A percentile compares a stretch with the other conserved stretches of the same genome.
These are phyloP conservation scores for Inonotus obliquus DNA, from an alignment of 1,284 basidiomycete genomes.

Conservation along the genomic window DNA sequence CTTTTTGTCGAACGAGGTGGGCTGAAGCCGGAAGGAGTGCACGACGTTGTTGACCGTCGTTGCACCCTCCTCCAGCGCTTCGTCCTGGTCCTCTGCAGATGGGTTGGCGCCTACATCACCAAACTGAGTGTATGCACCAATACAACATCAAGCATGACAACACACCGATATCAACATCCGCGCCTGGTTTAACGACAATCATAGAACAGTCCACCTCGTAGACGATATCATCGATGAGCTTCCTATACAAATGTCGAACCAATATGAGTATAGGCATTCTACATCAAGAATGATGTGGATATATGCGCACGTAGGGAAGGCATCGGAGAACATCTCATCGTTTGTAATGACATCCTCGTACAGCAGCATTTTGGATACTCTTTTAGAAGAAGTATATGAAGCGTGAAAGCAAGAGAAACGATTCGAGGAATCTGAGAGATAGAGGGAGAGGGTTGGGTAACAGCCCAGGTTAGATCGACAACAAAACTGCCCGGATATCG, in stretches of 20 bases:
- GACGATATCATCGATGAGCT: constrained; percentile 78
- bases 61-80: constrained; percentile 79
- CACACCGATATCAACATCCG: constrained; percentile 87
- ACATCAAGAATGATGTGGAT: neutral
- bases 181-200: constrained; percentile 75
- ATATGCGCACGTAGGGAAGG: constrained; percentile 67
- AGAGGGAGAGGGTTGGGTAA: neutral
- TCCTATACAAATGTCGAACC: constrained; percentile 43
- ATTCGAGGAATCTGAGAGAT: constrained; percentile 14
- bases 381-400: constrained; percentile 20
- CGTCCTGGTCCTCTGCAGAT: constrained; percentile 85
- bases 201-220: constrained; percentile 86
- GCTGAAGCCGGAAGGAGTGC: constrained; percentile 88
- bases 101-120: constrained; percentile 73
- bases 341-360: constrained; percentile 70
- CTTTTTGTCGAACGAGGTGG: constrained; percentile 92
- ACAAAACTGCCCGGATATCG: constrained; percentile 24
- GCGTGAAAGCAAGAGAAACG: constrained; percentile 13
- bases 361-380: constrained; percentile 59
- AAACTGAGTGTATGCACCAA: neutral
- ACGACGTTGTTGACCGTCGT: constrained; percentile 86
- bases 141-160: neutral
- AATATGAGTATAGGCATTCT: constrained; percentile 5
- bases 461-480: constrained; percentile 24
- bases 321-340: constrained; percentile 97